A percentile compares a stretch with the other conserved stretches of the same genome.
Conservation (phyloP, 805 yeast species). For the Ogataea paraovalis region DNA sequence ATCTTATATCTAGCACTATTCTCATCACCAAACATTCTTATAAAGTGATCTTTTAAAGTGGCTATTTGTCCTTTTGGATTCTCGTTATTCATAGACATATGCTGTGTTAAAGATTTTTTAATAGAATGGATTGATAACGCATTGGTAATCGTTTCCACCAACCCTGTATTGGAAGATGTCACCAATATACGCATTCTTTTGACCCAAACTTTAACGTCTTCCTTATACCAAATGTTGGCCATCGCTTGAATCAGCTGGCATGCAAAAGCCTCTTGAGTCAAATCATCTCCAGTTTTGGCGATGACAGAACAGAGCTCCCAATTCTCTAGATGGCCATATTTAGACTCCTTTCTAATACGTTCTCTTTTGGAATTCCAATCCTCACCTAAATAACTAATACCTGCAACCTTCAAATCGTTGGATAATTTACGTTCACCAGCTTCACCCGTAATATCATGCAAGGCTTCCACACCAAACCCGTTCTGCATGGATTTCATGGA, state of each 20-base stretch:
- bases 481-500: constrained; percentile 77
- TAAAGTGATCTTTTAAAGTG: constrained; percentile 74
- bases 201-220: constrained; percentile 78
- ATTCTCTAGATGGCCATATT: constrained; percentile 79
- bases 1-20: constrained; percentile 50
- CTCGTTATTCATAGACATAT: constrained; percentile 61
- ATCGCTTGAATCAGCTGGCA: constrained; percentile 89
- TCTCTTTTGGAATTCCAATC: constrained; percentile 86
- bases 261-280: constrained; percentile 97
- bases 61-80: constrained; percentile 69
- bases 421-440: constrained; percentile 92
- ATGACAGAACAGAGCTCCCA: constrained; percentile 97
- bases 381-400: constrained; percentile 74
- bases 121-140: constrained; percentile 93
- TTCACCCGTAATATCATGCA: constrained; percentile 53
- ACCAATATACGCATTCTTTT: constrained; percentile 88
- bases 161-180: constrained; percentile 85
- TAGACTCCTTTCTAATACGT: constrained; percentile 73
- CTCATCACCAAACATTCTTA: constrained; percentile 66
- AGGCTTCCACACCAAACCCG: constrained; percentile 51
- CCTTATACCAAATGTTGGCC: constrained; percentile 75
- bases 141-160: constrained; percentile 94
- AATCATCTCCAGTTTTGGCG: constrained; percentile 93
- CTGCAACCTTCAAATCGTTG: constrained; percentile 86
- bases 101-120: constrained; percentile 83